These are phyloP conservation scores for Globisporangium ultimum DNA, from an alignment of 352 stramenopile species.

Conservation along the genomic window DNA sequence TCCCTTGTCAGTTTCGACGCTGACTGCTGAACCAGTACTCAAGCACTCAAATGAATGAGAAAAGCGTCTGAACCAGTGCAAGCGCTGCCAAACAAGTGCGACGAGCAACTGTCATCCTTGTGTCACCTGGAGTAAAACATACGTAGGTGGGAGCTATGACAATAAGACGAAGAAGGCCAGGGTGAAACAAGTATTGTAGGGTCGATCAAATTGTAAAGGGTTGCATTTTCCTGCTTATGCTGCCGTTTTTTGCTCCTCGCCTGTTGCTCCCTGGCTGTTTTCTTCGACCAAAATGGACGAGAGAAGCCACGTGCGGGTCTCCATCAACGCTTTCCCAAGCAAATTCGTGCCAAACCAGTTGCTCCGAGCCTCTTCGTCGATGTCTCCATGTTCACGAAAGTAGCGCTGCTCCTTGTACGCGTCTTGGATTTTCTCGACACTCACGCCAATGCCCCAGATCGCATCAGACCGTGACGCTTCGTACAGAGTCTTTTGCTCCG, in stretches of 20 bases:
- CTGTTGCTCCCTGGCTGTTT: background rate
- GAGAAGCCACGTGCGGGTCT: constrained; percentile 41
- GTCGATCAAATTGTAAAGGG: too few species aligned
- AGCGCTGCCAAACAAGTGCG: too few species aligned
- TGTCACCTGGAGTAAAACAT: too few species aligned
- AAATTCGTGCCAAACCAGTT: constrained; percentile 52
- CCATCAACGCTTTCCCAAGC: constrained; percentile 53
- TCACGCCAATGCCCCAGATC: constrained; percentile 64
- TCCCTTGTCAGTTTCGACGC: too few species aligned
- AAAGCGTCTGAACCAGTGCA: too few species aligned
- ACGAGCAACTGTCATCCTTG: too few species aligned
- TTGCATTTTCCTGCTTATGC: background rate
- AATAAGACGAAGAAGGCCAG: background rate
- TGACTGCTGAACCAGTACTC: too few species aligned
- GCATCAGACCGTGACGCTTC: constrained; percentile 43
- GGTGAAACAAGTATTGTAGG: too few species aligned
- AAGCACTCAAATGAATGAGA: too few species aligned
- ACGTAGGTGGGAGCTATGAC: too few species aligned
- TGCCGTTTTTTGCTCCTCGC: background rate
- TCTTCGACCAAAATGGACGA: constrained; percentile 7
- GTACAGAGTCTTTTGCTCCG: constrained; percentile 44
- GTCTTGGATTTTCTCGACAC: constrained; percentile 29
- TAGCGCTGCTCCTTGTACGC: constrained; percentile 30
- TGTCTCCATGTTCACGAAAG: constrained; percentile 38
- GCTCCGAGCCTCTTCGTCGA: constrained; percentile 23